These are phyloP conservation scores for Ustilago xerochloae DNA, from an alignment of 1,284 basidiomycete genomes.

Conservation along the genomic window DNA sequence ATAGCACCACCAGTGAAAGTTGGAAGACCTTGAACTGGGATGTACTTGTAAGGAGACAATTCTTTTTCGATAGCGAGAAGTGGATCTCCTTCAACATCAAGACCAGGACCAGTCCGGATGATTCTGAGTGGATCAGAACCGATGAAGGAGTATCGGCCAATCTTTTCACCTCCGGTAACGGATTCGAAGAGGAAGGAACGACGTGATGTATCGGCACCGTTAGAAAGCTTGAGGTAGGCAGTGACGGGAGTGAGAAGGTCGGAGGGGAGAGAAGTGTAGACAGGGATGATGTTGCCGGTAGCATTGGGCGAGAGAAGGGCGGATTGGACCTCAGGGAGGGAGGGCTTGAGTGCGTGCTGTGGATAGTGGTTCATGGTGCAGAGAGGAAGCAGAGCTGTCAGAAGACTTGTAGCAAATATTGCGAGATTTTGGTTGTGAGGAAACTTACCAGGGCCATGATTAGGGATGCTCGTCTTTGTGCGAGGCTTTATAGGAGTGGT, in stretches of 20 bases:
- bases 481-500: slow-evolving; percentile 8
- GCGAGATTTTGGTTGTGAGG: background rate
- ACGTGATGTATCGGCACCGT: slow-evolving; percentile 78
- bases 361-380: slow-evolving; percentile 6
- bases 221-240: slow-evolving; percentile 91
- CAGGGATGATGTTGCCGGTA: slow-evolving; percentile 86
- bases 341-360: slow-evolving; percentile 52
- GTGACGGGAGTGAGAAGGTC: slow-evolving; percentile 97
- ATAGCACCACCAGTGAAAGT: slow-evolving; percentile 98
- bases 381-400: background rate
- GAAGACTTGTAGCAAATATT: background rate
- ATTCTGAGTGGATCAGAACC: slow-evolving; percentile 95
- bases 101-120: slow-evolving; percentile 85
- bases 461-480: slow-evolving; percentile 1
- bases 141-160: slow-evolving; percentile 94
- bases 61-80: slow-evolving; percentile 85
- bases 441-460: slow-evolving; percentile 44
- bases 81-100: slow-evolving; percentile 88
- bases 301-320: slow-evolving; percentile 45
- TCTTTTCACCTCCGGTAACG: slow-evolving; percentile 84
- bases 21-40: slow-evolving; percentile 87
- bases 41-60: slow-evolving; percentile 85
- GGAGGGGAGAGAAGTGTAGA: slow-evolving; percentile 91
- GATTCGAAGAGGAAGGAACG: slow-evolving; percentile 71
- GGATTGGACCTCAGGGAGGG: slow-evolving; percentile 57